Conservation (phyloP, 495 filamentous ascomycete species). For the Trypethelium eluteriae region DNA sequence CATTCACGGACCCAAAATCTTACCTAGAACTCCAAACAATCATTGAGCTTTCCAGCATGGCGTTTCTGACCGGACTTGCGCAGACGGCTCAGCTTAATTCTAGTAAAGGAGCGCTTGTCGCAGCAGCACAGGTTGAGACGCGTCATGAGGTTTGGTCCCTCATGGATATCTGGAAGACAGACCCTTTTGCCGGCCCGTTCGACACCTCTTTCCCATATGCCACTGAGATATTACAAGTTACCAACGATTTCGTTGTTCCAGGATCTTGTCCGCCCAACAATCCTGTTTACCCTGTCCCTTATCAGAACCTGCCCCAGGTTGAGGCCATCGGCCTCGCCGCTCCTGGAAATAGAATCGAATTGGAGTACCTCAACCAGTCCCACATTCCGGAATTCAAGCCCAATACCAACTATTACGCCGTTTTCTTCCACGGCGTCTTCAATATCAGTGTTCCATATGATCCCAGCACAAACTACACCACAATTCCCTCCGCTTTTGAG, state of each 20-base stretch:
- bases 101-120: conserved; percentile 41
- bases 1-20: conserved; percentile 32
- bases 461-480: conserved; percentile 34
- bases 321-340: conserved; percentile 36
- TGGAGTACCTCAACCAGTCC: conserved; percentile 36
- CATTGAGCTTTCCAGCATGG: conserved; percentile 48
- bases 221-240: conserved; percentile 47
- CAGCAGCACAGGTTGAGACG: conserved; percentile 44
- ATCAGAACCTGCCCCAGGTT: conserved; percentile 37
- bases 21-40: conserved; percentile 44
- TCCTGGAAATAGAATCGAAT: conserved; percentile 40
- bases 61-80: conserved; percentile 46
- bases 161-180: conserved; percentile 44
- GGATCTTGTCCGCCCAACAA: conserved; percentile 45
- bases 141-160: conserved; percentile 47
- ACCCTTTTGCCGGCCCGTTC: conserved; percentile 44
- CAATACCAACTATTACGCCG: conserved; percentile 41
- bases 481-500: conserved; percentile 43
- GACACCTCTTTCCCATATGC: conserved; percentile 50
- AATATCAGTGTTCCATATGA: conserved; percentile 44
- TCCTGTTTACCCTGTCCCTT: conserved; percentile 43
- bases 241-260: conserved; percentile 43
- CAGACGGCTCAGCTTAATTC: conserved; percentile 36
- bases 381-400: conserved; percentile 39
- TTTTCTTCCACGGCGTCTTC: conserved; percentile 45